Evolutionary conservation across 2,329 filamentous ascomycete genomes (phyloP).

Genomic region (Penicillium concentricum): DNA sequence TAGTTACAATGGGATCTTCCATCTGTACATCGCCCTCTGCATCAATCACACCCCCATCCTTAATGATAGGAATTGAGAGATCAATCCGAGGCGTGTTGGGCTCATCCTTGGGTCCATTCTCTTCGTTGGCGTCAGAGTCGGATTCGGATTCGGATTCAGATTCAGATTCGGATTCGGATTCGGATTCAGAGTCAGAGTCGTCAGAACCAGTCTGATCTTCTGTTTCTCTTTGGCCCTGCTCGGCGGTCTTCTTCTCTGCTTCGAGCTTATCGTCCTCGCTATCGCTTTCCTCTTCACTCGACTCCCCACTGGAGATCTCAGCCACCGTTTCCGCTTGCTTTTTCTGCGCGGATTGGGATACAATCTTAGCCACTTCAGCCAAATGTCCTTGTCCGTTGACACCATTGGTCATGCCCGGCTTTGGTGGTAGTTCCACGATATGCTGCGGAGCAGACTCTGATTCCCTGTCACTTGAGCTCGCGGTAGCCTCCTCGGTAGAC

Average conservation of each 20-base stretch:
- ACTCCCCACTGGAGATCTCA: not conserved
- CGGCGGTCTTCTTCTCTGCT: not conserved
- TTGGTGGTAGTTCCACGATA: not conserved
- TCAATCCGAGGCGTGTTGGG: not conserved
- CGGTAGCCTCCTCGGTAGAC: not conserved
- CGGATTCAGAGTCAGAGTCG: not conserved
- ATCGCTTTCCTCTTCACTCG: not conserved
- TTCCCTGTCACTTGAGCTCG: not conserved
- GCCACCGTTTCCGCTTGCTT: not conserved
- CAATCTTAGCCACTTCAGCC: not conserved
- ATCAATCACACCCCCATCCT: not conserved
- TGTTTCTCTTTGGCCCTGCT: not conserved
- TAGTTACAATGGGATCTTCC: not conserved
- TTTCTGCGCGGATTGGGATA: not conserved
- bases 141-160: not conserved
- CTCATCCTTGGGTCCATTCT: not conserved
- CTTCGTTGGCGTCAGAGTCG: not conserved
- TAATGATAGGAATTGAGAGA: not conserved
- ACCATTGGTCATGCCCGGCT: not conserved
- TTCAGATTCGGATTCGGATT: not conserved
- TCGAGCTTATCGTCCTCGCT: not conserved
- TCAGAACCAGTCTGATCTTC: not conserved
- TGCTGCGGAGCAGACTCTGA: not conserved
- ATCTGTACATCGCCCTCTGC: constrained; percentile 20
- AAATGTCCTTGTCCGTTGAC: not conserved